Evolutionary conservation across 2,329 filamentous ascomycete species (phyloP).

Genomic region (Trichoderma pleuroti): DNA sequence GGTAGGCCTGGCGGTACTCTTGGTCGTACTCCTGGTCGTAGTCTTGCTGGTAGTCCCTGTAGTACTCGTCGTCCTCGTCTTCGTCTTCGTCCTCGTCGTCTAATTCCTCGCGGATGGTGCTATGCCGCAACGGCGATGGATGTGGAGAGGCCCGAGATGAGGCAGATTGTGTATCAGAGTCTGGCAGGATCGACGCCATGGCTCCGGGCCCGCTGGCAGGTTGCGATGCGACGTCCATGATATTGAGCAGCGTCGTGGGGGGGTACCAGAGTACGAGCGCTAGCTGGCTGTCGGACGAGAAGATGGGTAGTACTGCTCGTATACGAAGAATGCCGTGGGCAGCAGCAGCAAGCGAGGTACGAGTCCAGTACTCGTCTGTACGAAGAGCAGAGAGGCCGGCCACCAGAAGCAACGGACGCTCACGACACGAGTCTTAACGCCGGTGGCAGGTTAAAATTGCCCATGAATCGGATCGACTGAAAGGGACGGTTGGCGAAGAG

Average conservation of each 20-base stretch:
- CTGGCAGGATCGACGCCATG: slow-evolving; percentile 22
- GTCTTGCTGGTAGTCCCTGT: background rate
- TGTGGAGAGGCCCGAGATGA: slow-evolving; percentile 33
- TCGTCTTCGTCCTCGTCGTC: background rate
- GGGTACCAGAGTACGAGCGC: slow-evolving; percentile 16
- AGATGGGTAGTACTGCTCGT: background rate
- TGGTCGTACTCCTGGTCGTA: background rate
- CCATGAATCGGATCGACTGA: slow-evolving; percentile 18
- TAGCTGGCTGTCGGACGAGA: background rate
- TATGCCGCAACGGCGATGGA: slow-evolving; percentile 15
- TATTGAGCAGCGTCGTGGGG: slow-evolving; percentile 17
- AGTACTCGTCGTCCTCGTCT: slow-evolving; percentile 3
- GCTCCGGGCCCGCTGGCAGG: slow-evolving; percentile 17
- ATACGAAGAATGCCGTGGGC: too few species aligned
- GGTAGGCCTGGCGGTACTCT: background rate
- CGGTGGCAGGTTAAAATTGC: slow-evolving; percentile 19
- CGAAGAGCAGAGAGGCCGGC: background rate
- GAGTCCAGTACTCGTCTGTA: too few species aligned
- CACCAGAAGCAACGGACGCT: slow-evolving; percentile 15
- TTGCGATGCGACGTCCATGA: slow-evolving; percentile 26
- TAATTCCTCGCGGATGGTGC: background rate
- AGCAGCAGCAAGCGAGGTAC: slow-evolving; percentile 7
- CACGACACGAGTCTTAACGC: slow-evolving; percentile 16
- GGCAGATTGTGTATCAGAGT: slow-evolving; percentile 39
- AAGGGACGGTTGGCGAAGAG: slow-evolving; percentile 9